Evolutionary conservation across 2,329 filamentous ascomycete genomes (phyloP), one percentile per base, ranked within the genome.

Genomic region (Calonectria multiphialidica): DNA sequence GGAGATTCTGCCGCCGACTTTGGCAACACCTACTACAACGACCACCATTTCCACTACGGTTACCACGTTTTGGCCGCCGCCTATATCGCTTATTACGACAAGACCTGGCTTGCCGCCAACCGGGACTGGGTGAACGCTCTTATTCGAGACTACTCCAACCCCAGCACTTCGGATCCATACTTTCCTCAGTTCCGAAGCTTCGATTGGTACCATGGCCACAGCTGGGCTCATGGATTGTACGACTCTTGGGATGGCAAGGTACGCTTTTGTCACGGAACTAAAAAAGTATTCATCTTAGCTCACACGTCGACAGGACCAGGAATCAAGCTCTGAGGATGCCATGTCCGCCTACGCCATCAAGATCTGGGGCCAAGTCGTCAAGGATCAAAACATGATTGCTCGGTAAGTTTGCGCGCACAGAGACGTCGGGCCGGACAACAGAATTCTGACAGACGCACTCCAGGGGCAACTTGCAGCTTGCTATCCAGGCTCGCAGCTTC

Each of bases 201-300:
- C 80, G 97, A 98, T 84, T 98, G 95, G 95, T 98, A 93, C 82
- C 92, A 97, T 80, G 97, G 96, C 2, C 97, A 98, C 87, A 95
- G 93, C 71, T 98, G 96, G 95, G 96, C 96, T 2, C 95, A 95
- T 68, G 94, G 94, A 1, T 84, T 96, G 6, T 94, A 91, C 78
- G 90, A 93, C 73, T 88, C 90, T 44, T 86, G 86, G 68, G 93
- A 96, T 81, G 94, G 94, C 72, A 96, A 96, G 84, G 91, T 86
- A 57, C 65, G 53, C 21, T 25, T 59, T 44, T 9, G 61, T 62
- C 63, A n/a, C 3, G 7, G n/a, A 15, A 33, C 15, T 4, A n/a
- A 5, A 21, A 21, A n/a, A 9, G 16, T n/a, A 13, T 30, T 5
- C 6, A 10, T 15, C 2, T 40, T 40, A n/a, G 53, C 72, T 71